Base-by-base conservation (phyloP, 1,139 yeast genomes). In the Geotrichum siamense region DNA sequence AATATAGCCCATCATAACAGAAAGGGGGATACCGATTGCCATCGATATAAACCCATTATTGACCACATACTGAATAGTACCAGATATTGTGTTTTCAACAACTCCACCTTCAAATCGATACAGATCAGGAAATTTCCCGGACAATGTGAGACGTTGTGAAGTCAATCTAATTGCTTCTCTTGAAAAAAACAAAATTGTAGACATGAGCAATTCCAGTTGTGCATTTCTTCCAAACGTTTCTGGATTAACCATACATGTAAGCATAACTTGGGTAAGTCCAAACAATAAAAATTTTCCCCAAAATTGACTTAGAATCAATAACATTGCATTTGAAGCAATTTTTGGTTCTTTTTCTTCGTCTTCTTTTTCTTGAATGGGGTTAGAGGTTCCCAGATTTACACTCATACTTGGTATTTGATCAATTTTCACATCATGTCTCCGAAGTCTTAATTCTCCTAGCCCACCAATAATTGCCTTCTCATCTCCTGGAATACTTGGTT, bases 81-180 rank as follows among this genome's bases (percentile, higher is more conserved):
- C 74, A 5, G 70, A 59, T 4, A 54, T 48, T 2, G 70, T 67
- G 17, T 64, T 69, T 19, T 62, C 62, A 26, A 61, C 66, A 3
- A 65, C 63, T 3, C 69, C 68, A 10, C 69, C 68, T 39, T 64
- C 69, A 38, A 65, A 58, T 26, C 67, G 56, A 52, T 62, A 65
- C 21, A 59, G 61, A 41, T 66, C 68, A n/a, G 60, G 57, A 32
- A 55, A 48, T 39, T 59, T 57, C 12, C 56, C 58, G n/a, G 54
- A 49, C 31, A 61, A 51, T 0, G 68, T 53, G 42, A 82, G 76
- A 48, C 95, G 69, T 56, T 85, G 89, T 16, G 83, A 71, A 0
- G 96, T 75, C 21, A 87, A 61, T 44, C 98, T 66, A 36, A 78
- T 76, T 0, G 94, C 94, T 56, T 91, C 97, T 46, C 96, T 67